These are phyloP conservation scores for Vachellia pachyceras DNA, from an alignment of 306 rosid species.

Conservation along the genomic window DNA sequence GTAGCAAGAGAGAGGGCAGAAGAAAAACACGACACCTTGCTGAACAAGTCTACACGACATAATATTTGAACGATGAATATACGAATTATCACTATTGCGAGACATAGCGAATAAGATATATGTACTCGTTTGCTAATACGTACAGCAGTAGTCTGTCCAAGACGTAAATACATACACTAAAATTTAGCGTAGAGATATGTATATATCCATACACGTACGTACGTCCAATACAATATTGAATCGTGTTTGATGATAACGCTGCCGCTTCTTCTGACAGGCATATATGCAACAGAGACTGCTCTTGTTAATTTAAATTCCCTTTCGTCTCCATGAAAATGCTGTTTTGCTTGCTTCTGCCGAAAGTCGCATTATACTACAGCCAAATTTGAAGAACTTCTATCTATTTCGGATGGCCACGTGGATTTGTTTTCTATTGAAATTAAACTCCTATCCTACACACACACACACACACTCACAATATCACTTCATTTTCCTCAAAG, in stretches of 20 bases:
- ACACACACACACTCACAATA: not conserved
- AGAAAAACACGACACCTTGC: not conserved
- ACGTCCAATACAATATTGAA: not conserved
- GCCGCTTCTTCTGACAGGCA: not conserved
- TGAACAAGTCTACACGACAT: no score
- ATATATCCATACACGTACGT: not conserved
- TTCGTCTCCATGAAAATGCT: not conserved
- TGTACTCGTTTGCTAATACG: not conserved
- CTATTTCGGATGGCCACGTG: not conserved
- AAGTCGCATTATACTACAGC: not conserved
- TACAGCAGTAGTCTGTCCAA: not conserved
- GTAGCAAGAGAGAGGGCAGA: not conserved
- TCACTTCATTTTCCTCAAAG: not conserved
- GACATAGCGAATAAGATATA: not conserved
- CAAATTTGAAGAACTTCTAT: not conserved
- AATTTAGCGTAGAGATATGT: not conserved
- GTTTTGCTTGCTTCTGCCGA: not conserved
- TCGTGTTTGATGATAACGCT: not conserved
- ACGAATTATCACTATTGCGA: not conserved
- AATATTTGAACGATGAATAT: no score
- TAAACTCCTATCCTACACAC: not conserved
- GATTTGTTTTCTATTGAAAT: slow-evolving; percentile 5
- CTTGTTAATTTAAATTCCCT: not conserved
- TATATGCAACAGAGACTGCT: not conserved
- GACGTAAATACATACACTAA: not conserved